Evolutionary conservation across 2,329 filamentous ascomycete genomes (phyloP), one percentile per base, ranked within the genome.

Genomic region (Paecilomyces variotii): DNA sequence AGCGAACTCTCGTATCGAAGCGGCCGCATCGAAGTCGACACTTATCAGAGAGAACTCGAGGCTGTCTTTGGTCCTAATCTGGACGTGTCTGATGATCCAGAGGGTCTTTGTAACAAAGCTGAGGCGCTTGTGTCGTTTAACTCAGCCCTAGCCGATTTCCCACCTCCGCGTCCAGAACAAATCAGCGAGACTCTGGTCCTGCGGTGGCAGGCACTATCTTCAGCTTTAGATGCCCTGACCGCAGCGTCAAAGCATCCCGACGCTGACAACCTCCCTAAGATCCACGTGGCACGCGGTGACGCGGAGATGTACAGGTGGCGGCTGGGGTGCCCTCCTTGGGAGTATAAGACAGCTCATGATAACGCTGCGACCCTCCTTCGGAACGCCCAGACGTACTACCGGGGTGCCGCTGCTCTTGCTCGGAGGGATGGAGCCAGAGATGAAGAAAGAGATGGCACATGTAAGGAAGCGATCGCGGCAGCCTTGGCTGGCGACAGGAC

Each of bases 381-480:
- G 57, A 86, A 86, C 63, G 82, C 83, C 1, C 78, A 80, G 61
- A 82, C 79, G 4, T 85, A 82, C 64, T 86, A 84, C 64, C 78
- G 80, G 24, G 82, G 83, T 45, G 82, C 81, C 11, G 73, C 73
- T 39, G 73, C 72, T 35, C 61, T 76, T 6, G 74, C 74, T 3
- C 67, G 67, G 30, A 69, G 73, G 56, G 74, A 75, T 45, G 79
- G 78, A 12, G 73, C 75, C 6, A 60, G 54, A 2, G 76, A 79
- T 26, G 76, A 79, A 61, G 71, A 73, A 52, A 69, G 68, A 24
- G 78, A 79, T 56, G 80, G 75, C 24, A 71, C 73, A 35, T 74
- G 76, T 27, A 82, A 82, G 67, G 77, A 79, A 54, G 74, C 77
- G 4, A 68, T 83, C 25, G 79, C 75, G 2, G 75, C 77, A 60